phyloP scores from a whole-genome alignment of 257 asterid genomes.

The Solanum etuberosum region DNA sequence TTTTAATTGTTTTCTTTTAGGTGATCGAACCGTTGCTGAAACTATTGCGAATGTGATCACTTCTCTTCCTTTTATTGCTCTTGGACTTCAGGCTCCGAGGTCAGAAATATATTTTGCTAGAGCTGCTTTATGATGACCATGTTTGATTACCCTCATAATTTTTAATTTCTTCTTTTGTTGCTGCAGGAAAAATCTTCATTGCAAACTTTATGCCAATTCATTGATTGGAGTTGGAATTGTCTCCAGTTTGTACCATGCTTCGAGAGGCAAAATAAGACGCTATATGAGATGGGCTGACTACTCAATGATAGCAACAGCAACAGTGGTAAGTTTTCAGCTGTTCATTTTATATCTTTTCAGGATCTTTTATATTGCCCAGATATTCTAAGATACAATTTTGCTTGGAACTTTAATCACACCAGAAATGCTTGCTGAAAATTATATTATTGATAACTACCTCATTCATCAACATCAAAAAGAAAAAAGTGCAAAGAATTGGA shows the following conservation, averaged over 20 bases:
- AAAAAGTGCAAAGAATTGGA: background rate
- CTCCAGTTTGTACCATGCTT: conserved; percentile 70
- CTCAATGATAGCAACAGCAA: conserved; percentile 94
- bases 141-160: background rate
- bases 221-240: conserved; percentile 90
- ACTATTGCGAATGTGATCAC: conserved; percentile 70
- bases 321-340: conserved; percentile 42
- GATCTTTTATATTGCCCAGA: background rate
- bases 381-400: background rate
- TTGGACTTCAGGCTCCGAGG: conserved; percentile 84
- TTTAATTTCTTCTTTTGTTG: background rate
- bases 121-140: background rate
- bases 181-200: conserved; percentile 66
- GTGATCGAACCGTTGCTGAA: conserved; percentile 58
- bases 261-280: conserved; percentile 69
- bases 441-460: background rate
- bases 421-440: background rate
- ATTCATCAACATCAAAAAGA: background rate
- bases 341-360: background rate
- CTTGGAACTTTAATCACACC: background rate
- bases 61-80: conserved; percentile 78
- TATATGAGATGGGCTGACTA: conserved; percentile 98
- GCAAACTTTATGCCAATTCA: conserved; percentile 75
- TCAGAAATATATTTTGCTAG: background rate
- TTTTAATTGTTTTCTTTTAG: conserved; percentile 20